Base-by-base conservation (phyloP, 352 stramenopile species). In the Plasmopara viticola region DNA sequence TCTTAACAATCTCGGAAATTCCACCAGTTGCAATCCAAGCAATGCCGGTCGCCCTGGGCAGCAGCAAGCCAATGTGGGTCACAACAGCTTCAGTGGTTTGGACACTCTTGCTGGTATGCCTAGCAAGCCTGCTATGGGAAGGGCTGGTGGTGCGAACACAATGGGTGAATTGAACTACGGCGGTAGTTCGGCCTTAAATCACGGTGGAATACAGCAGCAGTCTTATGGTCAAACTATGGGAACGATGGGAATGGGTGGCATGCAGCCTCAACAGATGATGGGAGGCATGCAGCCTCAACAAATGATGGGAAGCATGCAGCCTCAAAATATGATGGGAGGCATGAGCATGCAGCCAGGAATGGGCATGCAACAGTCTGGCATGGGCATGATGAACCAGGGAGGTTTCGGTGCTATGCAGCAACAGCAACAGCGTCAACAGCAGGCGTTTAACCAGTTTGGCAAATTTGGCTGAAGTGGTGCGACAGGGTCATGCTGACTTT, bases 21-120 rank as follows among this genome's bases (percentile, higher is more conserved):
- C 20, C 20, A 25, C 20, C 20, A 25, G 20, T 25, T 25, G 37
- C 34, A 64, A 58, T 17, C 31, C 25, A 33, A 70, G 57, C 43
- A 64, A 48, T 25, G 44, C 48, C 10, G 48, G 56, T 38, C 77
- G 67, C 49, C 61, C 65, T 30, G 63, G 64, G 30, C 63, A 62
- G 14, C n/a, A 68, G 58, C 44, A 65, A 39, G 48, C 54, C 13
- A 68, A 57, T 25, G 67, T 75, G 43, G 45, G 59, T 17, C 55
- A 44, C 40, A 89, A 87, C 66, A 93, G 82, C 62, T 93, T 93
- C 63, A 87, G 70, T 50, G 82, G 82, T 28, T 51, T 93, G 39
- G 82, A 93, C 61, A 90, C 78, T 4, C 72, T 93, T 29, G 82
- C 82, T 8, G 82, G 82, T 6, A 72, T 93, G 70, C 82, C 82